phyloP scores from a whole-genome alignment of 306 rosid species.

The Sindora glabra region DNA sequence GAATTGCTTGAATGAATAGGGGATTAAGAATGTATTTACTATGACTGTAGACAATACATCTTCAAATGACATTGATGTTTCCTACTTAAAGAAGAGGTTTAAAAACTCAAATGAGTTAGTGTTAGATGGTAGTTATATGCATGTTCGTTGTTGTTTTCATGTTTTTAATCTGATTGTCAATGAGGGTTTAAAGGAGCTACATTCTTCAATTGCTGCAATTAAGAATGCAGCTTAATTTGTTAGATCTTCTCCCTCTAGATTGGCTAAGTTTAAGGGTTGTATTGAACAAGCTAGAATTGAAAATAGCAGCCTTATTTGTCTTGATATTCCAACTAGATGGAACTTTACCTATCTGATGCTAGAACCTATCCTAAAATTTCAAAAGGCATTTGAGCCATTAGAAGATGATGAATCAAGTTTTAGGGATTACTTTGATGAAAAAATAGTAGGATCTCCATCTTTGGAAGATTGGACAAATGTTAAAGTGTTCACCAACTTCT shows the following conservation, averaged over 20 bases:
- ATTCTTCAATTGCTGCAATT: not conserved
- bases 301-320: not conserved
- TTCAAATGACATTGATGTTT: not conserved
- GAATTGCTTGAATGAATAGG: not conserved
- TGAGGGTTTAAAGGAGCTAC: not conserved
- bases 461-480: not conserved
- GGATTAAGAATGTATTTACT: not conserved
- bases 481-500: no score
- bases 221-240: not conserved
- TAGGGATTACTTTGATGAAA: not conserved
- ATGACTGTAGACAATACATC: not conserved
- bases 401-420: not conserved
- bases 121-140: not conserved
- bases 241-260: not conserved
- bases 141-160: not conserved
- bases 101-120: not conserved
- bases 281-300: not conserved
- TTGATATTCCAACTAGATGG: not conserved
- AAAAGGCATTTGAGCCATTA: not conserved
- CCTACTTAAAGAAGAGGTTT: not conserved
- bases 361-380: not conserved
- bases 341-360: constrained; percentile 1
- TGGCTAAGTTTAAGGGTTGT: not conserved
- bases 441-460: not conserved
- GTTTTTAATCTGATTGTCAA: not conserved